Base-by-base conservation (phyloP, 208 protist genomes). In the Wallacemonas sp. region DNA sequence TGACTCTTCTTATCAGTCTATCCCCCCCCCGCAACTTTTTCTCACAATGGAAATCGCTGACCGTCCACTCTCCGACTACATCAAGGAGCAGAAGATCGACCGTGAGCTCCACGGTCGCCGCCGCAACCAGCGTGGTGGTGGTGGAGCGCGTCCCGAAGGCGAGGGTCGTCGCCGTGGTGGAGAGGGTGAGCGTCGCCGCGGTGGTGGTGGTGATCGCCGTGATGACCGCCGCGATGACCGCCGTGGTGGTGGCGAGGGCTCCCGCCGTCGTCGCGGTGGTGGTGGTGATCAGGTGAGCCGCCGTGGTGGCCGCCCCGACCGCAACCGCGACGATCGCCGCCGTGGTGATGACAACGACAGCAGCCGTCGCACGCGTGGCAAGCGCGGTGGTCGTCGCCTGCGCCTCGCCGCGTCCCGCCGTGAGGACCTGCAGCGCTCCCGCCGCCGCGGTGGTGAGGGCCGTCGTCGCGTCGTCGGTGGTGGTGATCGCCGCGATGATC, bases 21-120 rank as follows among this genome's bases (percentile, higher is more conserved):
- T n/a, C n/a, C n/a, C n/a, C n/a, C n/a, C n/a, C n/a, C n/a, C n/a
- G n/a, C n/a, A n/a, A n/a, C n/a, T n/a, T 52, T 19, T 8, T 36
- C 16, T 47, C 74, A 81, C 23, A 34, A 94, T 96, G 90, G 87
- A 96, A 67, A 90, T 94, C 56, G 68, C 82, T 14, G 87, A 96
- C 73, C 74, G 79, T 46, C 80, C 90, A 21, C 87, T 96, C 17
- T 78, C 76, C 38, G 81, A 96, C 61, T 79, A 90, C 65, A 96
- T 96, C 74, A 93, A 93, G 80, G 86, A 93, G 72, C 85, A 96
- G 69, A 90, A 92, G 49, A 93, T 92, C 34, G 80, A 62, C 49
- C 75, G 83, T 56, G 79, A 87, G 63, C 85, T 92, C 9, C 76
- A 72, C 61, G 74, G 75, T 38, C 79, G 78, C 49, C 65, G 63